Evolutionary conservation across 345 rosid species (phyloP).

Genomic region (Eucalyptus regnans): DNA sequence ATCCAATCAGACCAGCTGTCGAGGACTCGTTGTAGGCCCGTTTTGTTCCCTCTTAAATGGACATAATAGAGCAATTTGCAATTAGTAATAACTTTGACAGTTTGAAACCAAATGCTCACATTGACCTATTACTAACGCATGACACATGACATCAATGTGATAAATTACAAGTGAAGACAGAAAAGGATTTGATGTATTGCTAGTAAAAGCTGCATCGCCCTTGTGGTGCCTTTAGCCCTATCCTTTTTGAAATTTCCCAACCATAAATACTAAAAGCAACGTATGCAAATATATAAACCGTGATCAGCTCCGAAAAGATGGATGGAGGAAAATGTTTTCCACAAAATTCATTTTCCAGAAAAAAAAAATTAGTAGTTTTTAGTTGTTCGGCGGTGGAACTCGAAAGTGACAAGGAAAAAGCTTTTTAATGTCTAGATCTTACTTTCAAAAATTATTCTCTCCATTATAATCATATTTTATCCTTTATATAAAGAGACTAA

Average conservation of each 20-base stretch:
- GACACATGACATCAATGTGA: not conserved
- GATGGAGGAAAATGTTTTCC: not conserved
- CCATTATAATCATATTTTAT: not conserved
- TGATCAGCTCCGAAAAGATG: not conserved
- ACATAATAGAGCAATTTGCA: not conserved
- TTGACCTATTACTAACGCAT: not conserved
- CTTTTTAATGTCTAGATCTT: not conserved
- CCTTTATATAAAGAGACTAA: not conserved
- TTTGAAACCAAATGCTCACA: not conserved
- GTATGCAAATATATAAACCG: not conserved
- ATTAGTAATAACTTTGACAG: not conserved
- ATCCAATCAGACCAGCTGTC: not conserved
- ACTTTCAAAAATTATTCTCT: not conserved
- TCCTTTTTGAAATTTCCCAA: not conserved
- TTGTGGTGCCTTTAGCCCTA: not conserved
- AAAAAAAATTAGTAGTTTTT: not conserved
- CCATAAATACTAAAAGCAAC: not conserved
- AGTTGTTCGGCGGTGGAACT: not conserved
- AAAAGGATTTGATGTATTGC: not conserved
- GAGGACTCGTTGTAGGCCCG: not conserved
- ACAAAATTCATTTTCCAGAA: not conserved
- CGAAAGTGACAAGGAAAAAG: not conserved
- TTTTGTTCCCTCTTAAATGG: not conserved
- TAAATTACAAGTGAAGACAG: not conserved
- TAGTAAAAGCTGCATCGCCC: not conserved